A percentile compares a stretch with the other conserved stretches of the same genome.
These are phyloP conservation scores for Aureobasidium sp. DNA, from an alignment of 2,329 filamentous ascomycete genomes.

Conservation along the genomic window DNA sequence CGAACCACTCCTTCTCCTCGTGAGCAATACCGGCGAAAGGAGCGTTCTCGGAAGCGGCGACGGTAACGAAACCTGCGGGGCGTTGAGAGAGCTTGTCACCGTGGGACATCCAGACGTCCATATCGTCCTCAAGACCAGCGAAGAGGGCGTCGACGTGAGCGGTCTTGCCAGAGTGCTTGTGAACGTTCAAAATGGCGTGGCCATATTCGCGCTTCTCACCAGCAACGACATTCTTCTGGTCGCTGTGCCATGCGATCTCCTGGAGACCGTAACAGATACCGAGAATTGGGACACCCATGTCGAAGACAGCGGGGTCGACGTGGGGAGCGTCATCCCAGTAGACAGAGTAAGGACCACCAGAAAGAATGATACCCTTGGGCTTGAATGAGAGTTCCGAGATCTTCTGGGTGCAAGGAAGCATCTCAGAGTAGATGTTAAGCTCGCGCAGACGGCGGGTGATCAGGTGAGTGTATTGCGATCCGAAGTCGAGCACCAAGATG, in stretches of 20 bases:
- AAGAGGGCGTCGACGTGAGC: slow-evolving; percentile 72
- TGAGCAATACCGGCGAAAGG: slow-evolving; percentile 76
- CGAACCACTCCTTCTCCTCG: slow-evolving; percentile 62
- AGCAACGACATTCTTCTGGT: slow-evolving; percentile 59
- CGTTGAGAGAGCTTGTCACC: slow-evolving; percentile 74
- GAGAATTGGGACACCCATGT: slow-evolving; percentile 57
- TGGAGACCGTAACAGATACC: slow-evolving; percentile 61
- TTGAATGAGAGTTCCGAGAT: slow-evolving; percentile 67
- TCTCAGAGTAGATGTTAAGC: slow-evolving; percentile 77
- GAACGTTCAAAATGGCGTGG: slow-evolving; percentile 58
- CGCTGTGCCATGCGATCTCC: slow-evolving; percentile 66
- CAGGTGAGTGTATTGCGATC: slow-evolving; percentile 65
- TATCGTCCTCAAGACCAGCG: slow-evolving; percentile 61
- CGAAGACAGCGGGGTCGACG: slow-evolving; percentile 74
- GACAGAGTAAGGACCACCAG: slow-evolving; percentile 68
- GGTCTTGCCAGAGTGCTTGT: slow-evolving; percentile 47
- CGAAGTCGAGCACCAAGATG: slow-evolving; percentile 66
- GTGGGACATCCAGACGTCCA: slow-evolving; percentile 81
- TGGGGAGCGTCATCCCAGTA: slow-evolving; percentile 73
- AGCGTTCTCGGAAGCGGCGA: slow-evolving; percentile 70
- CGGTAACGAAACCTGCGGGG: slow-evolving; percentile 63
- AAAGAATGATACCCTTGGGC: slow-evolving; percentile 77
- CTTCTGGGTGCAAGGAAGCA: slow-evolving; percentile 83
- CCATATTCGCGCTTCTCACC: slow-evolving; percentile 66
- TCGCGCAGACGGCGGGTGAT: slow-evolving; percentile 69